Conservation (phyloP, 106 monocot genomes). For the Dendrobium huoshanense region DNA sequence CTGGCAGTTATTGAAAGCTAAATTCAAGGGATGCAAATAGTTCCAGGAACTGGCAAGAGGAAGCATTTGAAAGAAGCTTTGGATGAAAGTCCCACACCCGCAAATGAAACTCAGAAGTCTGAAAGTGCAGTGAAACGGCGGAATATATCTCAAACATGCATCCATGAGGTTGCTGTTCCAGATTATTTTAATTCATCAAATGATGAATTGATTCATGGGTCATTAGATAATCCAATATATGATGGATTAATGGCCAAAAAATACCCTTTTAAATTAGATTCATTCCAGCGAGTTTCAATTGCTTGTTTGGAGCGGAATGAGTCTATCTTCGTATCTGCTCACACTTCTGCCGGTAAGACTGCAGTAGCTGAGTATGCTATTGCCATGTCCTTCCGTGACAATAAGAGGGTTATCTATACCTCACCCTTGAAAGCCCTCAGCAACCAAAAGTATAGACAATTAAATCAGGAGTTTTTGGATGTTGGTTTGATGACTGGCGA, state of each 20-base stretch:
- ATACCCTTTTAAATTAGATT: conserved; percentile 80
- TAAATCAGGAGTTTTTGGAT: conserved; percentile 88
- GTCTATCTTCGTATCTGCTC: conserved; percentile 91
- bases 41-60: conserved; percentile 21
- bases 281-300: conserved; percentile 80
- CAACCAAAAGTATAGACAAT: conserved; percentile 96
- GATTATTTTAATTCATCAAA: conserved; percentile 39
- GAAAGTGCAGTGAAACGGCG: conserved; percentile 27
- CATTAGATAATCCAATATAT: conserved; percentile 63
- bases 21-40: conserved; percentile 18
- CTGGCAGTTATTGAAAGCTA: conserved; percentile 1
- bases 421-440: conserved; percentile 94
- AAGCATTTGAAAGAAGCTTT: conserved; percentile 18
- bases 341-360: conserved; percentile 97
- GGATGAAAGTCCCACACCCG: not conserved
- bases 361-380: conserved; percentile 96
- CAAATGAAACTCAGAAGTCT: not conserved
- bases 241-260: conserved; percentile 75
- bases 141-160: conserved; percentile 66
- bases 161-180: conserved; percentile 94
- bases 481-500: conserved; percentile 97
- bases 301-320: conserved; percentile 92
- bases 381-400: conserved; percentile 95
- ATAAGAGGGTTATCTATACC: conserved; percentile 94
- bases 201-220: conserved; percentile 57